Evolutionary conservation across 805 yeast species (phyloP).

Genomic region (Starmerella vaccinii): DNA sequence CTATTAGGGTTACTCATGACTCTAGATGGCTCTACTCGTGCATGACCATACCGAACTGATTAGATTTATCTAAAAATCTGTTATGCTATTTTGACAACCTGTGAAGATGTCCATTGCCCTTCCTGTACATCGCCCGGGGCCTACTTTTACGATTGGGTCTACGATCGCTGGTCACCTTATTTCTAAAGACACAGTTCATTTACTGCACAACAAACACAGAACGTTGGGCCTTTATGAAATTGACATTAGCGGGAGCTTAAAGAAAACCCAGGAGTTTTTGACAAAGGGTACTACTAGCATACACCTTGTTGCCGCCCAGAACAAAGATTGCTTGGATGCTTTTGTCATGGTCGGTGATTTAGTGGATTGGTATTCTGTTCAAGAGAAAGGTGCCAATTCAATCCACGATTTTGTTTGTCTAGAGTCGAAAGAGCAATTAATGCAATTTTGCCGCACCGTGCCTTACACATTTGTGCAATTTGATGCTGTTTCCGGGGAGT

Average conservation of each 20-base stretch:
- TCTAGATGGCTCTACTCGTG: not conserved
- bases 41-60: not conserved
- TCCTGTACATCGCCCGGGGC: not conserved
- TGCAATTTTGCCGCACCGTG: conserved; percentile 2
- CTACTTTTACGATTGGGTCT: not conserved
- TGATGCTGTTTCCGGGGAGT: not conserved
- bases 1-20: not conserved
- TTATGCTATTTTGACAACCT: not conserved
- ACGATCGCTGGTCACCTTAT: not conserved
- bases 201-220: not conserved
- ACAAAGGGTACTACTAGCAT: not conserved
- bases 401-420: not conserved
- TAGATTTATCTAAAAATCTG: not conserved
- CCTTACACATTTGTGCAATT: not conserved
- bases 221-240: not conserved
- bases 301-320: not conserved
- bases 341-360: conserved; percentile 4
- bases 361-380: not conserved
- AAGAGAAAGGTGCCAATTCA: not conserved
- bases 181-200: not conserved
- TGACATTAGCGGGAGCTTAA: not conserved
- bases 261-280: not conserved
- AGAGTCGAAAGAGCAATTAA: not conserved
- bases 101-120: not conserved
- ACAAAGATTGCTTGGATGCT: not conserved